phyloP scores from a whole-genome alignment of 2,329 filamentous ascomycete species.

The Pleurostoma richardsiae region DNA sequence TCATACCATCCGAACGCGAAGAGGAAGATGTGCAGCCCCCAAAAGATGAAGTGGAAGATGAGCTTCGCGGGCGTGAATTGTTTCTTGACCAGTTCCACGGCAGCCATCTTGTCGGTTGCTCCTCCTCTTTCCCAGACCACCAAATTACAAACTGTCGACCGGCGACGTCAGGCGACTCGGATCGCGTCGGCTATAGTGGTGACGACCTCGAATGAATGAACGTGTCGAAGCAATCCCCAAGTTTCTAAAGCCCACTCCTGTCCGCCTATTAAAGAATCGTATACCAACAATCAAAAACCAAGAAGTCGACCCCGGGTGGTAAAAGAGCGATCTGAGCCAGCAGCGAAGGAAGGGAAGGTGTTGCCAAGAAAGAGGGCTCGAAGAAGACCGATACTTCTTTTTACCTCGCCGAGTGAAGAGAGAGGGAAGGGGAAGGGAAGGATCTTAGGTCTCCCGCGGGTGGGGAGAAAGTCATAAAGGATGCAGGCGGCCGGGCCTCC shows the following conservation, averaged over 20 bases:
- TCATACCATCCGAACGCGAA: slow-evolving; percentile 82
- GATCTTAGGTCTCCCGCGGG: slow-evolving; percentile 5
- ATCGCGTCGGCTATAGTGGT: slow-evolving; percentile 1
- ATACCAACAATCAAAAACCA: slow-evolving; percentile 15
- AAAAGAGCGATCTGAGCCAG: slow-evolving; percentile 57
- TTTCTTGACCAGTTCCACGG: slow-evolving; percentile 43
- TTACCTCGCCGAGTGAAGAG: slow-evolving; percentile 31
- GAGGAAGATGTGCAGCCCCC: slow-evolving; percentile 70
- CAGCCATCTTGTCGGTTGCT: slow-evolving; percentile 31
- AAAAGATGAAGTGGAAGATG: slow-evolving; percentile 76
- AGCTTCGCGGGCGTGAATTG: slow-evolving; percentile 69
- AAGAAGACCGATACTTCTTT: slow-evolving; percentile 33
- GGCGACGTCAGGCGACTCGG: slow-evolving; percentile 37
- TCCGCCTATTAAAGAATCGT: slow-evolving; percentile 7
- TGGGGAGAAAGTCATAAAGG: slow-evolving; percentile 34
- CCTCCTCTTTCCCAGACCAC: slow-evolving; percentile 18
- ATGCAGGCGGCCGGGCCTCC: neutral
- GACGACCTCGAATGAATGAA: slow-evolving; percentile 8
- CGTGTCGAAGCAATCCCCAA: slow-evolving; percentile 7
- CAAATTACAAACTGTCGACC: slow-evolving; percentile 45
- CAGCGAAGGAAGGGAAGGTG: slow-evolving; percentile 42
- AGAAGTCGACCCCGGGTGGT: slow-evolving; percentile 22
- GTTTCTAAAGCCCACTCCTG: slow-evolving; percentile 7
- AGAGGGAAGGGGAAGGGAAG: slow-evolving; percentile 17
- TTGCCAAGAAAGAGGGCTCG: slow-evolving; percentile 27